A percentile compares a stretch with the other conserved stretches of the same genome.
phyloP scores from a whole-genome alignment of 805 yeast genomes.

The Candida namnaoensis region DNA sequence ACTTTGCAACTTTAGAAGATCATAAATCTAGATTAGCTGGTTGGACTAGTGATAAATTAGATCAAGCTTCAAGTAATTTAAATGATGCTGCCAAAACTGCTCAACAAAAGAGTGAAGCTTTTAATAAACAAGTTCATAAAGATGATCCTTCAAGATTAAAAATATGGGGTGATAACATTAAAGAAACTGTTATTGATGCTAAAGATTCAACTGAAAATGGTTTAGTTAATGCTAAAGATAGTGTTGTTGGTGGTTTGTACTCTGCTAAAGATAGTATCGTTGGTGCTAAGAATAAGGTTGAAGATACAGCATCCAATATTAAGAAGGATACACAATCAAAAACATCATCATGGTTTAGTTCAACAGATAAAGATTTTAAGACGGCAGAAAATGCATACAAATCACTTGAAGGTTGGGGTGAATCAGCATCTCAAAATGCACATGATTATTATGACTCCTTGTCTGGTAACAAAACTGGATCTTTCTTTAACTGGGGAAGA shows the following conservation, averaged over 20 bases:
- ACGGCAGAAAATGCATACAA: conserved; percentile 22
- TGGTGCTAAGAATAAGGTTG: conserved; percentile 3
- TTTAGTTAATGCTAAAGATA: conserved; percentile 9
- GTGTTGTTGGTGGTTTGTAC: conserved; percentile 9
- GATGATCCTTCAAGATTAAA: conserved; percentile 9
- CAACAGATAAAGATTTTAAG: conserved; percentile 3
- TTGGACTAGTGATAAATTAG: conserved; percentile 14
- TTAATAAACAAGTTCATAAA: conserved; percentile 8
- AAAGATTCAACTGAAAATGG: conserved; percentile 11
- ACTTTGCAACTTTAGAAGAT: conserved; percentile 6
- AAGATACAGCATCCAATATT: conserved; percentile 1
- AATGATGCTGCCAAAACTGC: conserved; percentile 8
- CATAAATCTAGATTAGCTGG: conserved; percentile 6
- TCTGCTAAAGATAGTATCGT: conserved; percentile 6
- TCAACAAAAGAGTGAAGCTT: conserved; percentile 9
- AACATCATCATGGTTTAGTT: conserved; percentile 5
- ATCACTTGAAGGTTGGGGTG: conserved; percentile 38
- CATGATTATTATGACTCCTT: conserved; percentile 15
- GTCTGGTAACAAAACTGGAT: background rate
- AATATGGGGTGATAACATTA: conserved; percentile 7
- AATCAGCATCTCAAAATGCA: conserved; percentile 25
- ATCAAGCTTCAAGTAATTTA: conserved; percentile 6
- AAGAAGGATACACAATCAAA: conserved; percentile 5
- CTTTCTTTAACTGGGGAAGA: conserved; percentile 7
- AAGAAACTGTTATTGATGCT: conserved; percentile 9